Evolutionary conservation across 1,284 basidiomycete genomes (phyloP), one percentile per base, ranked within the genome.

Genomic region (Vanrija sp.): DNA sequence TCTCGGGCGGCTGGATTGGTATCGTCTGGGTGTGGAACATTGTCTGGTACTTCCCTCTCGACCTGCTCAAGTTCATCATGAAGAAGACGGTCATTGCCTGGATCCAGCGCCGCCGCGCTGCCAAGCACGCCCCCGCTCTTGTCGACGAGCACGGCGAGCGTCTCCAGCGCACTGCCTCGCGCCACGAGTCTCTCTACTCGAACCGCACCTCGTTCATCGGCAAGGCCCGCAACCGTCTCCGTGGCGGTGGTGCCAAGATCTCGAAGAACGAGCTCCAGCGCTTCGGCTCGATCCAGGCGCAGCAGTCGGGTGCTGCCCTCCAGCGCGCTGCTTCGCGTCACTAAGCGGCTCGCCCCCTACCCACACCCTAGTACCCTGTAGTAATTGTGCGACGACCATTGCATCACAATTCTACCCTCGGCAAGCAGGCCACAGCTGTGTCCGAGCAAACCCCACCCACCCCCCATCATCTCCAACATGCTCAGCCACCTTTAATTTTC

Each of bases 21-120:
- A 93, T 97, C 64, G 84, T 95, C 63, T 98, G 94, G 90, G 81
- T 94, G 64, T 94, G 90, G 90, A 89, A 95, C 80, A 88, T 96
- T 63, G 72, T 94, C 56, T 95, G 92, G 92, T 96, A 93, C 84
- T 75, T 88, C 64, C 92, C 94, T 59, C 85, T 97, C 55, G 94
- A 98, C 78, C 83, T 85, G 74, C 87, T 97, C 84, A 97, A 97
- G 83, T 96, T 96, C 75, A 86, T 81, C 51, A 93, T 96, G 88
- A 92, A 94, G 81, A 87, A 85, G 22, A 92, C 89, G 43, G 78
- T 92, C 75, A 94, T 97, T 82, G 87, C 87, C 78, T 81, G 65
- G 61, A 83, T 95, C 69, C 87, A 88, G 59, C 75, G 81, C 51
- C 86, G 88, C 84, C 85, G 74, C 80, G 82, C 66, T 75, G 67